Evolutionary conservation across 2,329 filamentous ascomycete genomes (phyloP), one percentile per base, ranked within the genome.

Genomic region (Didymella keratinophila): DNA sequence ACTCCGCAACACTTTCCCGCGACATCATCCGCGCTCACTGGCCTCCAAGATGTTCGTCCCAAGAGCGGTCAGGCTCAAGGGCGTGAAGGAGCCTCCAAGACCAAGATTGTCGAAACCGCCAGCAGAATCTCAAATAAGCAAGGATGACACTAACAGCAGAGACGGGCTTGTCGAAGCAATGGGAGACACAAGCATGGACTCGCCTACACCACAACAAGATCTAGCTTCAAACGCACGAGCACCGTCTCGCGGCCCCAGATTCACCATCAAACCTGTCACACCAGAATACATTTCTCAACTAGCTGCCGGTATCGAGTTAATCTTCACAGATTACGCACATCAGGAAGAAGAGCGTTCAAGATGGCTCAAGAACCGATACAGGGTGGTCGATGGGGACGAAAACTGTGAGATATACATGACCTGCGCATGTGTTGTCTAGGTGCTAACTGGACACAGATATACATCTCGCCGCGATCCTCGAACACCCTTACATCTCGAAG

Each of bases 261-360:
- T 71, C 21, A 67, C 64, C 3, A 61, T 51, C 21, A 60, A 58
- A 37, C 59, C 66, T 8, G 43, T 71, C 30, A 69, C 65, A 1
- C 34, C 64, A 20, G 71, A 74, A 23, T 75, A 74, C 50, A 44
- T 77, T 48, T 66, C 61, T 32, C 67, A 73, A 46, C 48, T 76
- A 34, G 64, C 67, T 49, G 69, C 65, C 42, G 74, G 72, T 12
- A 62, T 76, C 9, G 71, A 75, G 46, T 47, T 77, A 39, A 66
- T 76, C 46, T 75, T 77, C 51, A 72, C 71, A 52, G 73, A 76
- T 49, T 76, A 76, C 51, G 74, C 74, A n/a, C 69, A 69, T 45
- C 71, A 76, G 28, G 67, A 76, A 34, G 52, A 67, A 16, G 42
- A 57, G 39, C 61, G 68, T 18, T 52, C 62, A 4, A 57, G 41